Evolutionary conservation across 345 rosid species (phyloP).

Genomic region (Gossypium raimondii): DNA sequence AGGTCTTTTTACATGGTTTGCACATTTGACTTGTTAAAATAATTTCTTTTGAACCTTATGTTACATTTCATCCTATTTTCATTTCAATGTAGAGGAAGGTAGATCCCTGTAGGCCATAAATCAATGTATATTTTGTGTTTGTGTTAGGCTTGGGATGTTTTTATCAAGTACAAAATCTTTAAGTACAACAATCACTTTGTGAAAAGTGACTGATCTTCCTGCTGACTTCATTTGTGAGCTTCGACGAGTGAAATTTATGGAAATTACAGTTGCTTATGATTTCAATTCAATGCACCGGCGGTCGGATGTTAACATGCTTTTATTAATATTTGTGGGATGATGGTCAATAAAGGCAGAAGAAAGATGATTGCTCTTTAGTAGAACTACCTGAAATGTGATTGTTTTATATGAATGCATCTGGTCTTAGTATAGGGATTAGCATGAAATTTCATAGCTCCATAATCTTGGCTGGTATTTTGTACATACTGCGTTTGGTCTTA

Average conservation of each 20-base stretch:
- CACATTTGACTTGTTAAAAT: background rate
- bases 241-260: background rate
- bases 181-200: background rate
- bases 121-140: too few relatives aligned
- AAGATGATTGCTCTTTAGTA: background rate
- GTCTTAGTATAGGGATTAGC: background rate
- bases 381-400: background rate
- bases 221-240: background rate
- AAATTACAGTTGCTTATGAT: background rate
- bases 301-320: background rate
- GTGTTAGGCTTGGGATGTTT: too few relatives aligned
- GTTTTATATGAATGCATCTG: background rate
- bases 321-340: background rate
- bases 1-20: background rate
- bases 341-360: background rate
- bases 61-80: background rate
- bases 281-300: background rate
- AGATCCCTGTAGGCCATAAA: background rate
- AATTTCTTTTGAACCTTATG: background rate
- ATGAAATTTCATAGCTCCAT: background rate
- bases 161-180: too few relatives aligned
- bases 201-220: background rate
- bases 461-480: background rate
- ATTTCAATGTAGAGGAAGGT: background rate
- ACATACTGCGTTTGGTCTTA: background rate